Evolutionary conservation across 2,329 filamentous ascomycete species (phyloP), one percentile per base, ranked within the genome.

Genomic region (Arthrobotrys musiformis): DNA sequence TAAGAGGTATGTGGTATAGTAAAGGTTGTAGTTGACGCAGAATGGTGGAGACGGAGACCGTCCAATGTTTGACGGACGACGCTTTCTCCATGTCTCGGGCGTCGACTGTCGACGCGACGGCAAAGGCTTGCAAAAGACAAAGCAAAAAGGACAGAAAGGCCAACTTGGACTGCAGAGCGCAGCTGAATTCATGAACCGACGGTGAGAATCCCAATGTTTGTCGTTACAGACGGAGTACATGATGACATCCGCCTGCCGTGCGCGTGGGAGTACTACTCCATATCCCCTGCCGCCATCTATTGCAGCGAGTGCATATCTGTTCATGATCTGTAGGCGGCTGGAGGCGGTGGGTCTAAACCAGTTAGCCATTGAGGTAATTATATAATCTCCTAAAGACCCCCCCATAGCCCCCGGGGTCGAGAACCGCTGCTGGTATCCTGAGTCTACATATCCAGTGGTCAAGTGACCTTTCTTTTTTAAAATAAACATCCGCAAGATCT

Each of bases 1-100:
- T n/a, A n/a, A n/a, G n/a, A n/a, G 28, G 26, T 35, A 35, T 9
- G 54, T 58, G n/a, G 26, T 37, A 58, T 30, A 19, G n/a, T 54
- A 26, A 26, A 46, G 28, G n/a, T 8, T 33, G 28, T 54, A 13
- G 46, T n/a, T 26, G 11, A 19, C 19, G 40, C n/a, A 42, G n/a
- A 42, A 42, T 30, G 3, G 28, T 56, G 50, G 50, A 19, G 50
- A 56, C 50, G 50, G 28, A 17, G 50, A 19, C 50, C 48, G 8
- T 52, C 50, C 50, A 56, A 56, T 56, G 50, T 56, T 35, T 56
- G 50, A 35, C 50, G 50, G 50, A 56, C 28, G 35, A 50, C 17
- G n/a, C n/a, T n/a, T 15, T 50, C 17, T 22, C 19, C 19, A 48
- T 48, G 48, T 52, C 30, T 52, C 50, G 26, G 28, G 17, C 50